phyloP scores from a whole-genome alignment of 169 alveolate genomes.

The Eimeria necatrix region DNA sequence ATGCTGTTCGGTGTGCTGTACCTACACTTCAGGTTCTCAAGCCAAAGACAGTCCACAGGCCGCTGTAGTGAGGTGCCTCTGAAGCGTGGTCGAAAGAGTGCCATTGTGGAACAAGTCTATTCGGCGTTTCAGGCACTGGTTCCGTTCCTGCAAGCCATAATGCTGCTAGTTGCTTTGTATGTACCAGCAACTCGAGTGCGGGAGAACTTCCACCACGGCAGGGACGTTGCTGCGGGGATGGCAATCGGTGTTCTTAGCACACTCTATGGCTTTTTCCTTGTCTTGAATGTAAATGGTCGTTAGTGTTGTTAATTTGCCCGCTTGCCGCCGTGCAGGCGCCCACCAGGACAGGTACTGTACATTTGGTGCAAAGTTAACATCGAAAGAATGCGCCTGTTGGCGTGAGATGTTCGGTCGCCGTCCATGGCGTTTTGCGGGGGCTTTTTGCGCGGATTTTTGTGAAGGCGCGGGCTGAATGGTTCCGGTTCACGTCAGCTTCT shows the following conservation, averaged over 20 bases:
- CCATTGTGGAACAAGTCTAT: neutral
- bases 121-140: neutral
- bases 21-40: slow-evolving; percentile 51
- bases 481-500: too few species aligned
- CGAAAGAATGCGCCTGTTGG: too few species aligned
- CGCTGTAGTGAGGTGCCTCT: neutral
- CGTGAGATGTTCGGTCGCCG: too few species aligned
- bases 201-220: slow-evolving; percentile 38
- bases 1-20: slow-evolving; percentile 23
- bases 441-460: too few species aligned
- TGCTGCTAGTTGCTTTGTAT: slow-evolving; percentile 22
- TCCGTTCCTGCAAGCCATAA: slow-evolving; percentile 46
- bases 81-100: neutral
- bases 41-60: neutral
- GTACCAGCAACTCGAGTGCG: slow-evolving; percentile 25
- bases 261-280: slow-evolving; percentile 1
- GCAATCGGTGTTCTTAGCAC: slow-evolving; percentile 7
- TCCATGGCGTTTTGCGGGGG: too few species aligned
- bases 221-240: slow-evolving; percentile 47
- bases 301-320: too few species aligned
- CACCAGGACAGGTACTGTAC: too few species aligned
- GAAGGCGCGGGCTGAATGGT: too few species aligned
- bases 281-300: neutral
- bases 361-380: too few species aligned
- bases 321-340: too few species aligned